Evolutionary conservation across 2,329 filamentous ascomycete species (phyloP).

Genomic region (Leptographium wingfieldii): DNA sequence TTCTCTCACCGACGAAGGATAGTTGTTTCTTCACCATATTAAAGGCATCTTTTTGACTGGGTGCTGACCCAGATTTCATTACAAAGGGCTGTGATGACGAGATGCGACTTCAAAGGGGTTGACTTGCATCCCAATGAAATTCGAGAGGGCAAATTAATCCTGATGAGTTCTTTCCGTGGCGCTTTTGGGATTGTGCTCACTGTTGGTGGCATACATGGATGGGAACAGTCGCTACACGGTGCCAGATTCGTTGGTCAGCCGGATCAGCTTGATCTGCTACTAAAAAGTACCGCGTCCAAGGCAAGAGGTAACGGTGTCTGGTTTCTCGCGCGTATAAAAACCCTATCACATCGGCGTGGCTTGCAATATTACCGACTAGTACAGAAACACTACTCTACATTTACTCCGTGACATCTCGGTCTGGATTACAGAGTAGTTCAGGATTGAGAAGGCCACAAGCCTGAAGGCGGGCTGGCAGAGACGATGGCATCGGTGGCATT

Average conservation of each 20-base stretch:
- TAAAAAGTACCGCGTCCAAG: conserved; percentile 51
- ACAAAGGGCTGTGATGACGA: conserved; percentile 56
- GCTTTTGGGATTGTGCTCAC: conserved; percentile 47
- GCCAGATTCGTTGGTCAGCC: conserved; percentile 39
- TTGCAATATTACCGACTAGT: conserved; percentile 40
- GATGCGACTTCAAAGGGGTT: conserved; percentile 49
- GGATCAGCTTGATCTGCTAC: conserved; percentile 48
- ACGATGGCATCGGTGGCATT: conserved; percentile 22
- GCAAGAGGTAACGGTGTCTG: conserved; percentile 54
- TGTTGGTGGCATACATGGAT: conserved; percentile 55
- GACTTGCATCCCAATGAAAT: conserved; percentile 39
- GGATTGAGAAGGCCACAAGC: conserved; percentile 26
- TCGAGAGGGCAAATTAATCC: conserved; percentile 55
- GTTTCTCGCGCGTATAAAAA: conserved; percentile 39
- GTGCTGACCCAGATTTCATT: conserved; percentile 46
- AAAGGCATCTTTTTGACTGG: conserved; percentile 40
- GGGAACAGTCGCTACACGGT: conserved; percentile 53
- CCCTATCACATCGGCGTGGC: conserved; percentile 36
- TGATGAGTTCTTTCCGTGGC: conserved; percentile 54
- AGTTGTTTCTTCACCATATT: conserved; percentile 45
- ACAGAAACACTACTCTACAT: conserved; percentile 35
- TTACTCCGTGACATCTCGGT: conserved; percentile 26
- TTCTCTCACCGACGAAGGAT: conserved; percentile 46
- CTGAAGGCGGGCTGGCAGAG: conserved; percentile 17
- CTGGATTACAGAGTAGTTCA: conserved; percentile 37